Base-by-base conservation (phyloP, 2,329 filamentous ascomycete species). In the Pseudopyricularia cyperi region DNA sequence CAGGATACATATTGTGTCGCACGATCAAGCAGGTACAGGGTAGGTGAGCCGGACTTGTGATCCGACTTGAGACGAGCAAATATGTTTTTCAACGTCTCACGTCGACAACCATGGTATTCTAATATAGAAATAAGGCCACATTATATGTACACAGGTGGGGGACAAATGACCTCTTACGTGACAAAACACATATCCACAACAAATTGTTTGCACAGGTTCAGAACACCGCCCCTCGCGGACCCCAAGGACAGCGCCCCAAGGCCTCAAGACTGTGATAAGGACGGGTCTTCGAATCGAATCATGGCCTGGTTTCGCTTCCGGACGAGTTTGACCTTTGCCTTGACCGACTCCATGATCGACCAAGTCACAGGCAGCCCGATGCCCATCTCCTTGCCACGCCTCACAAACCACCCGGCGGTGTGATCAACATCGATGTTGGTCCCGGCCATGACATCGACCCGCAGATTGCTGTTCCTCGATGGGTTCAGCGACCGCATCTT, bases 361-460 rank as follows among this genome's bases (percentile, higher is more conserved):
- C 83, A 82, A 62, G 95, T 93, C 55, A 83, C 72, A 11, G 80
- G 78, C 60, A 82, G 82, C 50, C 78, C 71, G n/a, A 95, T 71
- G 1, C 87, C 87, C 55, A 90, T 60, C 62, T 87, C 78, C 59
- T 79, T 75, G 0, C 86, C 93, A 39, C 84, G 77, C 50, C 72
- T 75, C 32, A 94, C 74, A 54, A 98, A 85, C 68, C 91, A 98
- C 1, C 90, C 91, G 63, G 94, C 96, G 58, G 91, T 77, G 61
- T 84, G 95, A 46, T 90, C 80, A 39, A 96, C 78, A 60, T 95
- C 89, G 0, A 87, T 89, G 53, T 73, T 68, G 55, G 70, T 68
- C 1, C 86, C 84, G 1, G 67, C 64, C 11, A 78, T 68, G 12
- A 90, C 71, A 59, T 84, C 80, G 51, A 76, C 74, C 6, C 87